phyloP scores from a whole-genome alignment of 1,139 yeast species.

The Debaryomyces fabryi region DNA sequence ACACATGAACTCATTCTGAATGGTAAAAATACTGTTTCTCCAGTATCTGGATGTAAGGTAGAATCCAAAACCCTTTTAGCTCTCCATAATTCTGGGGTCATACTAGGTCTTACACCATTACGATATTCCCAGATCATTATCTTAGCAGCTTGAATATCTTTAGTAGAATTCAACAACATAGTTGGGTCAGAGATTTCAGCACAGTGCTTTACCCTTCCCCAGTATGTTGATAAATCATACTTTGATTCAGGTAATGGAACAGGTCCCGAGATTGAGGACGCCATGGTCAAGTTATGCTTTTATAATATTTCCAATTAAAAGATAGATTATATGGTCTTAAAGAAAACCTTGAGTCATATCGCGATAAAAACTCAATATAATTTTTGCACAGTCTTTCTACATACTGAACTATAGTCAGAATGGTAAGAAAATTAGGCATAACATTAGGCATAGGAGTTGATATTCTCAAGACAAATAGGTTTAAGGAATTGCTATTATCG shows the following conservation, averaged over 20 bases:
- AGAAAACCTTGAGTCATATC: background rate
- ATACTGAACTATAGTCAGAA: background rate
- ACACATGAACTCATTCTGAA: conserved; percentile 98
- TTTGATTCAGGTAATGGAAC: conserved; percentile 76
- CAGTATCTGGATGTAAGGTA: conserved; percentile 92
- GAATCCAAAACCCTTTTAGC: conserved; percentile 87
- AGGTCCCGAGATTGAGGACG: conserved; percentile 84
- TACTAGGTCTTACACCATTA: conserved; percentile 60
- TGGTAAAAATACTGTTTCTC: conserved; percentile 87
- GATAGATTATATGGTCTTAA: background rate
- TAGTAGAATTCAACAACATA: conserved; percentile 73
- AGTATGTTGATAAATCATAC: conserved; percentile 77
- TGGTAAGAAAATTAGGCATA: conserved; percentile 7
- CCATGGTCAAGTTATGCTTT: conserved; percentile 50
- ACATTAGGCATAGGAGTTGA: conserved; percentile 65
- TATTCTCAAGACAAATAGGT: conserved; percentile 53
- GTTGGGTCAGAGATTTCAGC: conserved; percentile 92
- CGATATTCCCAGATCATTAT: conserved; percentile 68
- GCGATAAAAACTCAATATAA: background rate
- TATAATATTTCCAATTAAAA: background rate
- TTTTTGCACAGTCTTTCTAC: background rate
- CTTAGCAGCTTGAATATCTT: conserved; percentile 67
- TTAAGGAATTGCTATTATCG: conserved; percentile 41
- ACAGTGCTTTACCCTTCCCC: conserved; percentile 94
- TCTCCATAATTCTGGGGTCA: conserved; percentile 86